These are phyloP conservation scores for Apiotrichum porosum DNA, from an alignment of 1,284 basidiomycete genomes.

Conservation along the genomic window DNA sequence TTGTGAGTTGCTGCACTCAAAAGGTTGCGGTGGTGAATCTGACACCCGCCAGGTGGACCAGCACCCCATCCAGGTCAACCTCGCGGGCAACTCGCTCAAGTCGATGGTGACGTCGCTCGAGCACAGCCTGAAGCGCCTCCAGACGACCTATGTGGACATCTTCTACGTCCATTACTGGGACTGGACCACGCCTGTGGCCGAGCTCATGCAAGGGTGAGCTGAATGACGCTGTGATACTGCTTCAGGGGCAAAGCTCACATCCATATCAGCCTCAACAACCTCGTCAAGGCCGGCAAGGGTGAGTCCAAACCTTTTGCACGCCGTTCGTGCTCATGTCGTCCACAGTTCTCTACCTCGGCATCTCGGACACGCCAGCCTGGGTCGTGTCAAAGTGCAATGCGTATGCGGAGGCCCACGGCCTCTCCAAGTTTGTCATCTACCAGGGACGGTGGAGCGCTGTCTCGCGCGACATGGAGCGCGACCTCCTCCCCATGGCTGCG, in stretches of 20 bases:
- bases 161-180: constrained; percentile 51
- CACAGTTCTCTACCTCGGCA: constrained; percentile 50
- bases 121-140: constrained; percentile 31
- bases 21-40: no score
- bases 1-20: no score
- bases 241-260: no score
- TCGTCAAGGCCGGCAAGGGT: constrained; percentile 40
- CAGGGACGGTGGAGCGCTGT: constrained; percentile 56
- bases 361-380: constrained; percentile 57
- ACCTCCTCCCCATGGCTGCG: constrained; percentile 59
- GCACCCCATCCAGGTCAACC: constrained; percentile 36
- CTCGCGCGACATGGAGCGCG: constrained; percentile 55
- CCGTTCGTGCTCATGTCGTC: no score
- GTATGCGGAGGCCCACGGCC: constrained; percentile 53
- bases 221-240: no score
- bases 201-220: constrained; percentile 46
- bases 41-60: constrained; percentile 3
- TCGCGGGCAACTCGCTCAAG: constrained; percentile 36
- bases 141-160: constrained; percentile 51
- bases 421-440: constrained; percentile 57
- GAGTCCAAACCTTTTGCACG: no score
- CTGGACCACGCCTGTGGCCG: constrained; percentile 46
- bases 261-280: constrained; percentile 39
- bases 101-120: constrained; percentile 36
- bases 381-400: constrained; percentile 55